phyloP scores from a whole-genome alignment of 768 basidiomycete species.

The Hygrophoropsis aurantiaca region DNA sequence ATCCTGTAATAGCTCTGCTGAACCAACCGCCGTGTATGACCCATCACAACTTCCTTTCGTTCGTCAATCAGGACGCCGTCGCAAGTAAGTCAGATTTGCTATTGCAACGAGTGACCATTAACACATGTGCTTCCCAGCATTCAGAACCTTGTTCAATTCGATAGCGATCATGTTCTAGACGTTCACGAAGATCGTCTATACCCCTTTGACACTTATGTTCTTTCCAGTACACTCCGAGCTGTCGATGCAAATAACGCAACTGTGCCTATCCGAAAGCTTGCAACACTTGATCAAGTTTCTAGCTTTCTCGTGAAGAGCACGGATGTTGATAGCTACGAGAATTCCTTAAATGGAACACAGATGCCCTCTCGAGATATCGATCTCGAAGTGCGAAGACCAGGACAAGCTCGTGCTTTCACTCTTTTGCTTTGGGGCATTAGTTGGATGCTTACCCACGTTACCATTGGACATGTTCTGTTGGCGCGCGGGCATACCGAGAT shows the following conservation, averaged over 20 bases:
- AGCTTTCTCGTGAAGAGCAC: slow-evolving; percentile 44
- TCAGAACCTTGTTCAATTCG: slow-evolving; percentile 55
- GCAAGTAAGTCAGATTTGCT: slow-evolving; percentile 32
- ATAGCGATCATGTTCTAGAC: slow-evolving; percentile 55
- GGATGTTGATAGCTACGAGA: slow-evolving; percentile 39
- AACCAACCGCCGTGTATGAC: slow-evolving; percentile 43
- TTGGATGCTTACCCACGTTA: slow-evolving; percentile 58
- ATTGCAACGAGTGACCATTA: neutral
- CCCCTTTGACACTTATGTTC: slow-evolving; percentile 56
- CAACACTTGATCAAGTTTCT: slow-evolving; percentile 44
- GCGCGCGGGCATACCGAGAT: slow-evolving; percentile 35
- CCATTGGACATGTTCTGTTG: slow-evolving; percentile 45
- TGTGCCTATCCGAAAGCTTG: slow-evolving; percentile 42
- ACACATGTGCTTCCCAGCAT: slow-evolving; percentile 33
- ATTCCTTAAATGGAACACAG: slow-evolving; percentile 14
- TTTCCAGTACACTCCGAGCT: slow-evolving; percentile 49
- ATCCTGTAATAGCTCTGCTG: slow-evolving; percentile 25
- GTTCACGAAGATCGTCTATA: slow-evolving; percentile 54
- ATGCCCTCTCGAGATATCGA: slow-evolving; percentile 42
- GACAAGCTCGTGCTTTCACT: slow-evolving; percentile 42
- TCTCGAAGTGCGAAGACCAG: slow-evolving; percentile 45
- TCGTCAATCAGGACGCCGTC: slow-evolving; percentile 38
- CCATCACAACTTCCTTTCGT: slow-evolving; percentile 46
- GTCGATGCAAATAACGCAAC: slow-evolving; percentile 32
- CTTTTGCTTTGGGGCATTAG: slow-evolving; percentile 46